A percentile compares a stretch with the other conserved stretches of the same genome.
Evolutionary conservation across 768 basidiomycete species (phyloP).

Genomic region (Scleroderma bovista): DNA sequence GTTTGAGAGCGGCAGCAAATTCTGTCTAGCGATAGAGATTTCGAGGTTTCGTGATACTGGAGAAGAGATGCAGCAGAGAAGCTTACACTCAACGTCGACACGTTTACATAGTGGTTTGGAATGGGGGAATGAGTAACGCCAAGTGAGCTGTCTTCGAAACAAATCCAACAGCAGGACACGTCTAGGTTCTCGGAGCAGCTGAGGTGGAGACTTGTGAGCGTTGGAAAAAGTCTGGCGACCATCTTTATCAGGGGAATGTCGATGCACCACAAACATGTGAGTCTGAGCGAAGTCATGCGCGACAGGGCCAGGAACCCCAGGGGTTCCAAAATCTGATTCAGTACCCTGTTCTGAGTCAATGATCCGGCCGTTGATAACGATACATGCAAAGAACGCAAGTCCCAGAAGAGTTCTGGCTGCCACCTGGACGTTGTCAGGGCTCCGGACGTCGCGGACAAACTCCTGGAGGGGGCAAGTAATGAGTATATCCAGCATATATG

Average conservation of each 20-base stretch:
- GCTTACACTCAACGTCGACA: constrained; percentile 49
- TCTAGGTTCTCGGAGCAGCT: constrained; percentile 57
- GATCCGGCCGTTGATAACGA: constrained; percentile 40
- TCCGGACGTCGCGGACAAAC: constrained; percentile 12
- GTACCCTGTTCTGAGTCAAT: constrained; percentile 37
- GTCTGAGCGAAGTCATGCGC: constrained; percentile 41
- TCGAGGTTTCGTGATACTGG: background rate
- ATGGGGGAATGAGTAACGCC: constrained; percentile 59
- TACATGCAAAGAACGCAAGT: constrained; percentile 36
- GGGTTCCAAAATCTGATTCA: constrained; percentile 30
- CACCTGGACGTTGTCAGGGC: constrained; percentile 19
- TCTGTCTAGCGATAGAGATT: constrained; percentile 28
- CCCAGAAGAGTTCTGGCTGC: constrained; percentile 25
- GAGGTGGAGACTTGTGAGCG: constrained; percentile 44
- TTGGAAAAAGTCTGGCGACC: constrained; percentile 44
- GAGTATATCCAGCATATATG: constrained; percentile 12
- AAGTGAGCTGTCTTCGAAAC: constrained; percentile 56
- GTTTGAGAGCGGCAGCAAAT: constrained; percentile 39
- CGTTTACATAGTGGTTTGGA: constrained; percentile 42
- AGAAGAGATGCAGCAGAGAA: background rate
- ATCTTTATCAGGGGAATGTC: constrained; percentile 41
- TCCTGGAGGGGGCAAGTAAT: constrained; percentile 11
- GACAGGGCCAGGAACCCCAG: constrained; percentile 21
- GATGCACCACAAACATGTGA: constrained; percentile 54
- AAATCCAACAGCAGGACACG: constrained; percentile 54